These are phyloP conservation scores for Metarhizium anisopliae DNA, from an alignment of 2,329 filamentous ascomycete species.

Conservation along the genomic window DNA sequence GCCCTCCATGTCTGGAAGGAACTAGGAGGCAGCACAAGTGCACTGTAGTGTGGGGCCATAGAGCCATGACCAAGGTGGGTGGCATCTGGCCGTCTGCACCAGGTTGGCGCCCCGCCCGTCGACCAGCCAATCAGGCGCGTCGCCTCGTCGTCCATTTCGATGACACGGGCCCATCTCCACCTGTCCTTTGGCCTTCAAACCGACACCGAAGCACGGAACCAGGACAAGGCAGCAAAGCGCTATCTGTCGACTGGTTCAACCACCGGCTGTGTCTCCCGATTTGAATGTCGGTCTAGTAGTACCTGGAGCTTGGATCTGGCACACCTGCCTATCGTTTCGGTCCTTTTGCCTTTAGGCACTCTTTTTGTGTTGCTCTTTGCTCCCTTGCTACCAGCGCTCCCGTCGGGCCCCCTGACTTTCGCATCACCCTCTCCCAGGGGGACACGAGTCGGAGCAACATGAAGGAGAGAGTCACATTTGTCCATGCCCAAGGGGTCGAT, in stretches of 20 bases:
- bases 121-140: not conserved
- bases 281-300: not conserved
- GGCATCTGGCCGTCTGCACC: not conserved
- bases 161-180: not conserved
- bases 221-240: not conserved
- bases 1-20: not conserved
- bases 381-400: not conserved
- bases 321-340: not conserved
- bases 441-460: conserved; percentile 32
- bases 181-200: not conserved
- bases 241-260: not conserved
- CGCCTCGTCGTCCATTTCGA: not conserved
- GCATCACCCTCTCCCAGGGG: not conserved
- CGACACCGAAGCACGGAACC: conserved; percentile 7
- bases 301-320: not conserved
- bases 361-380: not conserved
- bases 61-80: not conserved
- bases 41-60: too few species aligned
- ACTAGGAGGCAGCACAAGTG: not conserved
- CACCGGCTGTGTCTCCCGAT: not conserved
- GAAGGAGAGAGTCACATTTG: conserved; percentile 73
- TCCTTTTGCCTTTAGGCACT: not conserved
- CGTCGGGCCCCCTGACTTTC: not conserved
- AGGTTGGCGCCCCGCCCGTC: not conserved
- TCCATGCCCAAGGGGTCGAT: conserved; percentile 54